Percentiles rank a stretch among this genome's conserved stretches.
Conservation (phyloP, 805 yeast species). For the Wickerhamiella dianesei region DNA sequence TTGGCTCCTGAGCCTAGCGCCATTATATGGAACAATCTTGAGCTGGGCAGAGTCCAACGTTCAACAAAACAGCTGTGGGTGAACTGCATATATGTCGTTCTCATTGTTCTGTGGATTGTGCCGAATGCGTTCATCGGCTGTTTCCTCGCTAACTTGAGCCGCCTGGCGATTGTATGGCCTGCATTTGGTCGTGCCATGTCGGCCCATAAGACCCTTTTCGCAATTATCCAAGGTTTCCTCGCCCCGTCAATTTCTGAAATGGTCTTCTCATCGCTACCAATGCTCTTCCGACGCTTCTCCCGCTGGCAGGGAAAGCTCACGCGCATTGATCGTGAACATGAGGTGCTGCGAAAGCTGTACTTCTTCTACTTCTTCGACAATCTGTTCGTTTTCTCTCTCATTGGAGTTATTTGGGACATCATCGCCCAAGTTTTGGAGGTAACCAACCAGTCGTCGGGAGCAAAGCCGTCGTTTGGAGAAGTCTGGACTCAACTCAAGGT, state of each 20-base stretch:
- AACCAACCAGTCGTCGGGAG: conserved; percentile 2
- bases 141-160: conserved; percentile 26
- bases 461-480: conserved; percentile 11
- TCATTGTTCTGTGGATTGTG: conserved; percentile 27
- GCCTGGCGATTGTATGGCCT: conserved; percentile 28
- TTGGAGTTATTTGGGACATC: conserved; percentile 29
- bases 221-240: conserved; percentile 29
- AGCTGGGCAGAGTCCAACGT: conserved; percentile 20
- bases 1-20: conserved; percentile 27
- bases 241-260: conserved; percentile 26
- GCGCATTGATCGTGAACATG: conserved; percentile 26
- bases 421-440: conserved; percentile 21
- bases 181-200: conserved; percentile 22
- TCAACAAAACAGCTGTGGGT: conserved; percentile 24
- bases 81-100: conserved; percentile 20
- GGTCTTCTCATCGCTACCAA: conserved; percentile 26
- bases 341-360: conserved; percentile 27
- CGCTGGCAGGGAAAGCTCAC: conserved; percentile 28
- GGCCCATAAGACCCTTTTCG: conserved; percentile 19
- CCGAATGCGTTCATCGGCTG: conserved; percentile 31
- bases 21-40: conserved; percentile 27
- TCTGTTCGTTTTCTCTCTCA: conserved; percentile 27
- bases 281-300: conserved; percentile 25
- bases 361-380: conserved; percentile 29
- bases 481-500: conserved; percentile 22